Conservation (phyloP, 169 alveolate species). For the Condylostoma magnum region DNA sequence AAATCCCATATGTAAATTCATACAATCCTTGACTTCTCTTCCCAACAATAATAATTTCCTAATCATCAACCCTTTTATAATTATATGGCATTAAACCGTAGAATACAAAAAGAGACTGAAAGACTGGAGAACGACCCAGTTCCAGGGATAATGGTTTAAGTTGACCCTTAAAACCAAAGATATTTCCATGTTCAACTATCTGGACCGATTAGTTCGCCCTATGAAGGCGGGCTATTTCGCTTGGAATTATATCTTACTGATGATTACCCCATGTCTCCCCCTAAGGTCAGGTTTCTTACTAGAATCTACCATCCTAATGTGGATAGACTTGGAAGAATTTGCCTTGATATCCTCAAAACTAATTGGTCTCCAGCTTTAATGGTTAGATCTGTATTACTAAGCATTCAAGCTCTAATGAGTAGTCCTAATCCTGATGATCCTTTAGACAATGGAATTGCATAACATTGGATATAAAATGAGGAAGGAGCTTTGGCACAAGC, state of each 20-base stretch:
- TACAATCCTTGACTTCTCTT: too few relatives aligned
- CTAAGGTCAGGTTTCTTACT: slow-evolving; percentile 89
- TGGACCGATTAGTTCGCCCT: slow-evolving; percentile 93
- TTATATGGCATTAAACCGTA: too few relatives aligned
- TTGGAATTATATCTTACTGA: slow-evolving; percentile 85
- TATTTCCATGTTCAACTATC: slow-evolving; percentile 93
- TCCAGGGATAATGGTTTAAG: slow-evolving; percentile 94
- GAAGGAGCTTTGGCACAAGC: slow-evolving; percentile 91
- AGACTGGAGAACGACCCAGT: slow-evolving; percentile 55
- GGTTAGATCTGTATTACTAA: slow-evolving; percentile 91
- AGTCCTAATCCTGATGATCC: slow-evolving; percentile 97
- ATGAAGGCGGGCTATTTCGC: slow-evolving; percentile 84
- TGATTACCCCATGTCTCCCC: slow-evolving; percentile 94
- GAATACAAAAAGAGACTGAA: slow-evolving; percentile 32
- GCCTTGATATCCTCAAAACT: slow-evolving; percentile 91
- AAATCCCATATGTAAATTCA: too few relatives aligned
- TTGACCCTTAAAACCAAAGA: slow-evolving; percentile 92
- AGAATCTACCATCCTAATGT: slow-evolving; percentile 96
- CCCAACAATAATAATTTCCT: too few relatives aligned
- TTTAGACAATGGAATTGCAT: slow-evolving; percentile 88
- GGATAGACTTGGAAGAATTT: slow-evolving; percentile 92
- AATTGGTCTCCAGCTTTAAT: slow-evolving; percentile 98
- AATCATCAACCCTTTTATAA: too few relatives aligned
- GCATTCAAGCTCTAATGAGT: slow-evolving; percentile 84
- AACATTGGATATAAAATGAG: slow-evolving; percentile 92